These are phyloP conservation scores for Entomortierella beljakovae DNA, from an alignment of 192 early-diverging fungal species.

Conservation along the genomic window DNA sequence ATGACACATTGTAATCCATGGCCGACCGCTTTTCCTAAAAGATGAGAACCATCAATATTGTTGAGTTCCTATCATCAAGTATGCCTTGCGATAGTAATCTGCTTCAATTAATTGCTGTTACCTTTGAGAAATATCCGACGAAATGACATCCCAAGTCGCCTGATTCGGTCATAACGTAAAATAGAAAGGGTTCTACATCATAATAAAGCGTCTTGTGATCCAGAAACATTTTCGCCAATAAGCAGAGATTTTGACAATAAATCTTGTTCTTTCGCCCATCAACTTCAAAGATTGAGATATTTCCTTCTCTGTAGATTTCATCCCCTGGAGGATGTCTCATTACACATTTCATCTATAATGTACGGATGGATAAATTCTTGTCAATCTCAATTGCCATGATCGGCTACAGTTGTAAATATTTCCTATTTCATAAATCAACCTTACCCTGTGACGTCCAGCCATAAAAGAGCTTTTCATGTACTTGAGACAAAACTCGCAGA, in stretches of 20 bases:
- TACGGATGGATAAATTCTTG: background rate
- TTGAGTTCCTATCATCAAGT: too few relatives aligned
- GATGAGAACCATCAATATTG: too few relatives aligned
- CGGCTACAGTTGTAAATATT: too few relatives aligned
- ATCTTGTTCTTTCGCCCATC: constrained; percentile 98
- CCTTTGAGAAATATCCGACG: constrained; percentile 98
- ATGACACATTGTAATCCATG: constrained; percentile 92
- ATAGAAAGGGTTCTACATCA: constrained; percentile 97
- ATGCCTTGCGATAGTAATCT: too few relatives aligned
- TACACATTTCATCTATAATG: constrained; percentile 74
- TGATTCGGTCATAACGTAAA: constrained; percentile 93
- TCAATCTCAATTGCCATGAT: too few relatives aligned
- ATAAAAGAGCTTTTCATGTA: constrained; percentile 95
- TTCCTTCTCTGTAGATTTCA: constrained; percentile 94
- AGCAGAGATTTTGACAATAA: constrained; percentile 97
- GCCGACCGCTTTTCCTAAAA: constrained; percentile 84
- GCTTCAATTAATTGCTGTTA: constrained; percentile 4
- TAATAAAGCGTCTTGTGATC: constrained; percentile 98
- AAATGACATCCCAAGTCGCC: constrained; percentile 84
- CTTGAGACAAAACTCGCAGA: constrained; percentile 98
- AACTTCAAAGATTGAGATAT: constrained; percentile 93
- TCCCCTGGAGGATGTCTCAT: constrained; percentile 92
- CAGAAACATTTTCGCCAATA: constrained; percentile 96
- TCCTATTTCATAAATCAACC: background rate
- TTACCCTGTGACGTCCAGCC: constrained; percentile 80